Evolutionary conservation across 257 asterid species (phyloP), one percentile per base, ranked within the genome.

Genomic region (Solanum medicagineum): DNA sequence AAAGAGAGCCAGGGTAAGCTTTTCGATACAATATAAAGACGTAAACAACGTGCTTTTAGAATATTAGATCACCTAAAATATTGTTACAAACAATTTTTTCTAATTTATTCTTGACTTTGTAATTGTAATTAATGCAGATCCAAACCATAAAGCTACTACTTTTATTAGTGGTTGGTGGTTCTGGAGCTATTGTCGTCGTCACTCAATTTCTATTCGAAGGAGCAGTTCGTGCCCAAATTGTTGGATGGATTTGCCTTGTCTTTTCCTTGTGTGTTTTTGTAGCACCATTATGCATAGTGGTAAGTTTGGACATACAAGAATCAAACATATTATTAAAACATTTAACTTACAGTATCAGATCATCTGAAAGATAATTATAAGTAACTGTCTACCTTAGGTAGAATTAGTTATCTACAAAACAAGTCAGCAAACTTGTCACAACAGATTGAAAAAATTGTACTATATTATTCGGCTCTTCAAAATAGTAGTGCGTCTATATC

Each of bases 241-340:
- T 93, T 15, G 98, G 96, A 83, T 92, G 93, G 93, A 85, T 91
- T 81, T 88, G 87, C 47, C 93, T 93, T 6, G 81, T 88, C 22
- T 84, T 91, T 53, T 73, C 93, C 7, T 75, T 91, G 5, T 87
- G 87, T 13, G 94, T 94, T 13, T 93, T 90, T 63, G 85, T 91
- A 19, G 94, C 96, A 14, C 98, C 97, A 8, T 73, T 94, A 16
- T 85, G 88, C 85, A 89, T 94, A 51, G 84, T 94, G 95, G 98
- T 94, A 88, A 83, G 88, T 75, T 55, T 19, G 4, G 14, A 22
- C 17, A 53, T 29, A 1, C 63, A 59, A 59, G 9, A 59, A 20
- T 20, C 29, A 56, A 6, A 56, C 71, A 63, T 63, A 63, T 63
- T 63, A 5, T 63, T 63, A 10, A 63, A 63, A 26, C 6, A 65